Percentiles rank a stretch among this genome's conserved stretches.
These are phyloP conservation scores for Colletotrichum higginsianum DNA, from an alignment of 2,329 filamentous ascomycete species.

Conservation along the genomic window DNA sequence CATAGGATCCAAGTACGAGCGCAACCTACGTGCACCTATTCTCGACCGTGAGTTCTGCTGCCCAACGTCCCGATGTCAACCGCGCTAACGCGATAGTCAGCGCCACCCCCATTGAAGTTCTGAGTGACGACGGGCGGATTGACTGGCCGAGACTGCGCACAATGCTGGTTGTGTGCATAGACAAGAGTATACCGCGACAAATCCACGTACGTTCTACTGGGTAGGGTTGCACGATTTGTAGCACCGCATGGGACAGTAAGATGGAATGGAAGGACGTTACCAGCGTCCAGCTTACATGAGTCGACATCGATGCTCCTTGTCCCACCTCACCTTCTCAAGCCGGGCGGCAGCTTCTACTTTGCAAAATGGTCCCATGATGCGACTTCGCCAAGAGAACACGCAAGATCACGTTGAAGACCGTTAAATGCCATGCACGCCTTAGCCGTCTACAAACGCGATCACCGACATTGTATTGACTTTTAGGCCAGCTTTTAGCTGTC, in stretches of 20 bases:
- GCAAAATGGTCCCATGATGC: no score
- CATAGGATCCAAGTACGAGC: constrained; percentile 93
- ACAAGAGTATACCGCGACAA: background rate
- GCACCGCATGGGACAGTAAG: background rate
- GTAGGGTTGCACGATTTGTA: background rate
- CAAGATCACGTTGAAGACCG: background rate
- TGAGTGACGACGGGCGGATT: constrained; percentile 45
- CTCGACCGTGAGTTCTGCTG: constrained; percentile 80
- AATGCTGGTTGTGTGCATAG: background rate
- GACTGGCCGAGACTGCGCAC: constrained; percentile 49
- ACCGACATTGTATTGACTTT: no score
- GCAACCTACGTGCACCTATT: constrained; percentile 87
- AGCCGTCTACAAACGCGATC: no score
- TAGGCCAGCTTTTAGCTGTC: no score
- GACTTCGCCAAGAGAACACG: background rate
- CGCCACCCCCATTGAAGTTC: constrained; percentile 66
- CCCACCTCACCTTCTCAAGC: background rate
- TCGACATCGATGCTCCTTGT: background rate
- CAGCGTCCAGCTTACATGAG: no score
- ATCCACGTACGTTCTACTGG: background rate
- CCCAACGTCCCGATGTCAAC: constrained; percentile 41
- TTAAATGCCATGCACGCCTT: no score
- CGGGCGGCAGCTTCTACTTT: background rate
- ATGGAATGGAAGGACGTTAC: background rate
- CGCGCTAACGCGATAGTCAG: constrained; percentile 48